A percentile compares a stretch with the other conserved stretches of the same genome.
Conservation (phyloP, 164 flowering plant genomes). For the Amborella trichopoda region DNA sequence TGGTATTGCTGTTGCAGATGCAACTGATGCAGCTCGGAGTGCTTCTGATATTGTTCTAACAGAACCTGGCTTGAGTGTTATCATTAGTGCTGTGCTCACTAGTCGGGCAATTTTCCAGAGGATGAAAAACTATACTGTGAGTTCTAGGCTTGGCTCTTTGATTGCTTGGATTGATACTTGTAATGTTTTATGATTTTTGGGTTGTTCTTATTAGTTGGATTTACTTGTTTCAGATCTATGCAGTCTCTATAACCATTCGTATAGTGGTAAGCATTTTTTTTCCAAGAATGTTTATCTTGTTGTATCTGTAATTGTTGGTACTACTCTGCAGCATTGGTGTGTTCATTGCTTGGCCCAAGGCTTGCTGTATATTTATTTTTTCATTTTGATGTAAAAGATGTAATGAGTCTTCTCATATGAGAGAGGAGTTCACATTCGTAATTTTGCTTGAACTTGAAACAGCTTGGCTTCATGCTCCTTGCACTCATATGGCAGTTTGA, state of each 20-base stretch:
- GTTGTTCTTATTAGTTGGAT: neutral
- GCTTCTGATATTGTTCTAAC: constrained; percentile 93
- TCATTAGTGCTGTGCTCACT: constrained; percentile 81
- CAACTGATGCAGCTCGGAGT: constrained; percentile 95
- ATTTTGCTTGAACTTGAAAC: constrained; percentile 5
- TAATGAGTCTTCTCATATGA: neutral
- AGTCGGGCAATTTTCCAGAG: constrained; percentile 85
- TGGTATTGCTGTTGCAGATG: constrained; percentile 93
- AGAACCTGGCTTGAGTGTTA: constrained; percentile 87
- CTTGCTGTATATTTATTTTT: no score
- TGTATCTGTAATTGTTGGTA: neutral
- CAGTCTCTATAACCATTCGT: constrained; percentile 93
- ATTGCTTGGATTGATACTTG: neutral
- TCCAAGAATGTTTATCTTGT: neutral
- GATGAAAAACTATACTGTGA: constrained; percentile 90
- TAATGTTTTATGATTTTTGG: neutral
- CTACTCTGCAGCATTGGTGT: no score
- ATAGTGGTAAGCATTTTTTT: constrained; percentile 29
- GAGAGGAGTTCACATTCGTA: neutral
- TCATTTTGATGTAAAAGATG: no score
- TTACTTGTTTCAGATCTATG: constrained; percentile 60
- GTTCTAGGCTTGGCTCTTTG: neutral
- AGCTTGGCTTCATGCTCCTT: constrained; percentile 87
- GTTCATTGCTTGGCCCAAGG: no score
- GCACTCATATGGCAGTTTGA: constrained; percentile 87